Evolutionary conservation across 257 asterid genomes (phyloP).

Genomic region (Penstemon barbatus): DNA sequence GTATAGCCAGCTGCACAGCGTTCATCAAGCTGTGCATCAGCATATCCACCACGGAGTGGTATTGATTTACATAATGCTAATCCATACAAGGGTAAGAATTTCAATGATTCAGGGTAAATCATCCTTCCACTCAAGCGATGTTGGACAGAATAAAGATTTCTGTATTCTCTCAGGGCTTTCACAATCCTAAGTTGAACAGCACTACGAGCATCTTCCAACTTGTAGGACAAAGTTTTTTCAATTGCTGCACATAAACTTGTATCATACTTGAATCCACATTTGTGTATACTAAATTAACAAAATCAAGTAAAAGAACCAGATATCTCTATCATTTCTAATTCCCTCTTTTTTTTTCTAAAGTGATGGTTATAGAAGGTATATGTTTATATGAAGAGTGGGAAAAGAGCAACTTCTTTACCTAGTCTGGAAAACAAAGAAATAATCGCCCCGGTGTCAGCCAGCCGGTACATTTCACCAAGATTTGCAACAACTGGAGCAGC

Average conservation of each 20-base stretch:
- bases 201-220: slow-evolving; percentile 88
- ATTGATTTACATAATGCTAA: slow-evolving; percentile 75
- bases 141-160: slow-evolving; percentile 92
- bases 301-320: slow-evolving; percentile 9
- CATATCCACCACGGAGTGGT: slow-evolving; percentile 85
- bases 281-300: neutral
- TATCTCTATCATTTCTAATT: no score
- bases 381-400: neutral
- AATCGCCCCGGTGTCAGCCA: slow-evolving; percentile 91
- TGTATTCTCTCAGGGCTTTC: slow-evolving; percentile 89
- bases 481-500: slow-evolving; percentile 97
- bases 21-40: slow-evolving; percentile 80
- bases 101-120: slow-evolving; percentile 89
- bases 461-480: slow-evolving; percentile 89
- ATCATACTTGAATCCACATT: slow-evolving; percentile 14
- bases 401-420: slow-evolving; percentile 49
- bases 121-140: slow-evolving; percentile 84
- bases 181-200: slow-evolving; percentile 73
- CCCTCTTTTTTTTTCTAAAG: neutral
- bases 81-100: slow-evolving; percentile 64
- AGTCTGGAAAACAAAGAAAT: slow-evolving; percentile 83
- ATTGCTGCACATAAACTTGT: slow-evolving; percentile 64
- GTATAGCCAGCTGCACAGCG: slow-evolving; percentile 73
- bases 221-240: slow-evolving; percentile 80
- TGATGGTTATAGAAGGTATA: slow-evolving; percentile 10